A percentile compares a stretch with the other conserved stretches of the same genome.
phyloP scores from a whole-genome alignment of 768 basidiomycete species.

The Favolaschia claudopus region DNA sequence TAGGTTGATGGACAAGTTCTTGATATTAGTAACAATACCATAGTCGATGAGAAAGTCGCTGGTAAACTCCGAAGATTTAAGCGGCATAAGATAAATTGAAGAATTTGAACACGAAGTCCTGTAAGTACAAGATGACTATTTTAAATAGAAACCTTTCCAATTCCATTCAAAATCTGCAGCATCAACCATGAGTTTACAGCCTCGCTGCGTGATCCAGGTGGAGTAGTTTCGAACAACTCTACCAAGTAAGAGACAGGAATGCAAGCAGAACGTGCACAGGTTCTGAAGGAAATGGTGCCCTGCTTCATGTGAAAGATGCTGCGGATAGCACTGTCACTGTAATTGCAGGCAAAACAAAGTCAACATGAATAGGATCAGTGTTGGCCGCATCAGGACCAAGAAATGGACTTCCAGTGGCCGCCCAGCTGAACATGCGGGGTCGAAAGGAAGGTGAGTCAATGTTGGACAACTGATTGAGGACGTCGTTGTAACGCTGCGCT shows the following conservation, averaged over 20 bases:
- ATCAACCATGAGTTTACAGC: neutral
- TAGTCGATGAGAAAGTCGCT: no score
- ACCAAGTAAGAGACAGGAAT: neutral
- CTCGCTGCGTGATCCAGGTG: neutral
- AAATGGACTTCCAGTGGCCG: constrained; percentile 4
- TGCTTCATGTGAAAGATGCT: neutral
- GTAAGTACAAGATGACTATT: no score
- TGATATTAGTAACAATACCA: no score
- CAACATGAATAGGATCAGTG: neutral
- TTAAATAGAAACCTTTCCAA: constrained; percentile 8
- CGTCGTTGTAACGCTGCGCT: no score
- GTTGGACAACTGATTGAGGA: neutral
- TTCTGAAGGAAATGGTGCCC: neutral
- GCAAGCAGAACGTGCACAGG: neutral
- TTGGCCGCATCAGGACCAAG: neutral
- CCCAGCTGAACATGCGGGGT: constrained; percentile 2
- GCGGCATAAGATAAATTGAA: no score
- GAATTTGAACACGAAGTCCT: no score
- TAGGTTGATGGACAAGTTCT: no score
- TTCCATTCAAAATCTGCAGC: neutral
- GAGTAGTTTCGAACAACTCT: neutral
- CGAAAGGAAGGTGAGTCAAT: neutral
- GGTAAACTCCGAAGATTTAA: no score
- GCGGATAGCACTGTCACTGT: neutral
- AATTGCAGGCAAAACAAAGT: neutral